Base-by-base conservation (phyloP, 345 rosid genomes). In the thale cress (Arabidopsis thaliana) region DNA sequence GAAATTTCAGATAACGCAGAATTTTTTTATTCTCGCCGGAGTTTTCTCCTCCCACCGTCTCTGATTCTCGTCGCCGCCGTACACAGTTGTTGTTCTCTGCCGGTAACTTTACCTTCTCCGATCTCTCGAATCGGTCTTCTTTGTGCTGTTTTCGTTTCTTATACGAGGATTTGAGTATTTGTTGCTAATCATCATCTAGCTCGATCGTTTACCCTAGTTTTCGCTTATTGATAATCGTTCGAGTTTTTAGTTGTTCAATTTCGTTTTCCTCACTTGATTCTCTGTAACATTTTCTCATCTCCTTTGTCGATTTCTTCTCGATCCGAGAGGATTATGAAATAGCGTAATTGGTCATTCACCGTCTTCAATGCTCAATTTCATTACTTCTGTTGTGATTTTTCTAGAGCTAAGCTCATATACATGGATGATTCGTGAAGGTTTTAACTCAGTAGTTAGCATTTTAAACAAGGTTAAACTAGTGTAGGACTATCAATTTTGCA, bases 1-100 rank as follows among this genome's bases (percentile, higher is more conserved):
- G 69, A 76, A 59, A 68, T 70, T 49, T 71, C 40, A 68, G 72
- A 75, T 66, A 51, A 72, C 70, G 60, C 52, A 2, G 55, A 51
- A 14, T 65, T 41, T 0, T 30, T 55, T 46, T 4, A 52, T 69
- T 48, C 73, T 65, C 45, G 46, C 71, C 72, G 51, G 59, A 37
- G 33, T 49, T 66, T 59, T 58, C 42, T 74, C 41, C 50, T 45
- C 40, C 14, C 41, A 34, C 71, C 65, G 66, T 74, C 48, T 57
- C 48, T 44, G 11, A 57, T 64, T 36, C 51, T 38, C 78, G 34
- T 42, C 41, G 42, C 55, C 66, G 11, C 44, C 49, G 59, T 28
- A 5, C 14, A 2, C 30, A 55, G 57, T 33, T 52, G 1, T 63
- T 73, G 25, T 63, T 59, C 46, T 42, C 57, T 16, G 40, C 52